phyloP scores from a whole-genome alignment of 108 stramenopile genomes.

The Nannochloropsis oceanica region DNA sequence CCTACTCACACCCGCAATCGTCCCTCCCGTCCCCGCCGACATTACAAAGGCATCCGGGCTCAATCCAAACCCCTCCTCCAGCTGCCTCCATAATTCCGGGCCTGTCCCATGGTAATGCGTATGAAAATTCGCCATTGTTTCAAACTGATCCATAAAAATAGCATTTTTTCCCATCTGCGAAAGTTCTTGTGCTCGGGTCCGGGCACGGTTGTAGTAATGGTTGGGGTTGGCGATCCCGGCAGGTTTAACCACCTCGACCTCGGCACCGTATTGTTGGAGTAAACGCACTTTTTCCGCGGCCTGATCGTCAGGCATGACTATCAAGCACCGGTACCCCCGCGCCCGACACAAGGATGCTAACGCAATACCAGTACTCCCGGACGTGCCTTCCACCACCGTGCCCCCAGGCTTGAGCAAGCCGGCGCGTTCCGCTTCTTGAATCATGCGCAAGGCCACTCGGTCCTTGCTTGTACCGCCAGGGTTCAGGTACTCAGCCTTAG shows the following conservation, averaged over 20 bases:
- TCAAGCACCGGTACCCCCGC: slow-evolving; percentile 61
- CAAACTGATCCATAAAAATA: slow-evolving; percentile 89
- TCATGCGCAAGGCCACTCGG: slow-evolving; percentile 67
- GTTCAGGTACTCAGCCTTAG: slow-evolving; percentile 59
- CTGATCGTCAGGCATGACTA: slow-evolving; percentile 91
- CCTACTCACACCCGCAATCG: slow-evolving; percentile 68
- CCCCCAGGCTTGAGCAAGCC: slow-evolving; percentile 65
- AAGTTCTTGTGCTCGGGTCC: slow-evolving; percentile 42
- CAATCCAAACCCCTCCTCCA: slow-evolving; percentile 12
- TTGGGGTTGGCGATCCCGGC: slow-evolving; percentile 74
- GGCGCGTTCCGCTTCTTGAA: slow-evolving; percentile 60
- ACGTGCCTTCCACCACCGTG: slow-evolving; percentile 79
- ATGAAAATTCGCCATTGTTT: slow-evolving; percentile 64
- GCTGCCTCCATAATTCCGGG: slow-evolving; percentile 65
- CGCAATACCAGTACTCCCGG: slow-evolving; percentile 87
- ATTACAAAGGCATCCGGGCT: slow-evolving; percentile 78
- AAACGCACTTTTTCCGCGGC: slow-evolving; percentile 60
- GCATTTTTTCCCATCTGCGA: slow-evolving; percentile 38
- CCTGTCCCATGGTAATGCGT: slow-evolving; percentile 67
- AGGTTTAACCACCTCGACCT: slow-evolving; percentile 61
- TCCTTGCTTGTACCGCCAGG: slow-evolving; percentile 77
- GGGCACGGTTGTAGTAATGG: slow-evolving; percentile 72
- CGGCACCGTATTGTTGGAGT: slow-evolving; percentile 54
- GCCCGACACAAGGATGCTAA: slow-evolving; percentile 63
- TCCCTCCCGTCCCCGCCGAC: slow-evolving; percentile 90